Evolutionary conservation across 1,139 yeast species (phyloP).

Genomic region (Saccharomyces hybrid): DNA sequence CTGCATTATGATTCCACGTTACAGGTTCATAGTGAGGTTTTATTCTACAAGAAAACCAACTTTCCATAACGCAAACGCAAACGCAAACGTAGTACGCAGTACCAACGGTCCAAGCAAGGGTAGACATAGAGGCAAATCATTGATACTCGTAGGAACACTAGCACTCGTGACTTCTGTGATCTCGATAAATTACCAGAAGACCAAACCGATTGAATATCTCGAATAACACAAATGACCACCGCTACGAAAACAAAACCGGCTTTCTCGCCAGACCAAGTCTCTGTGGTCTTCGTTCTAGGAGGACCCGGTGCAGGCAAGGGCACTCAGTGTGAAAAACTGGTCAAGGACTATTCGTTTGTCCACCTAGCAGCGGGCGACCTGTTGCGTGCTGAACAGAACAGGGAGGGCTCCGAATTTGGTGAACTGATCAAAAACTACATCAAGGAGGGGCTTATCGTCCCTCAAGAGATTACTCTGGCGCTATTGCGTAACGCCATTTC

Average conservation of each 20-base stretch:
- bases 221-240: slow-evolving; percentile 28
- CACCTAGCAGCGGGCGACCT: slow-evolving; percentile 95
- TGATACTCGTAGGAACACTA: slow-evolving; percentile 29
- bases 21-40: neutral
- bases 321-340: slow-evolving; percentile 86
- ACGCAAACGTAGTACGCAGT: neutral
- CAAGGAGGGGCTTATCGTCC: slow-evolving; percentile 85
- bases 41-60: neutral
- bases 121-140: slow-evolving; percentile 23
- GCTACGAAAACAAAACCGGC: slow-evolving; percentile 28
- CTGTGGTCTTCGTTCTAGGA: slow-evolving; percentile 83
- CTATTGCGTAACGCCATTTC: slow-evolving; percentile 72
- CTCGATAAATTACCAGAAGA: slow-evolving; percentile 40
- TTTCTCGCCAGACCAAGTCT: slow-evolving; percentile 54
- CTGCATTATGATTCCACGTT: neutral
- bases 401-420: slow-evolving; percentile 79
- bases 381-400: slow-evolving; percentile 80
- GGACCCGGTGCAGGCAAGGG: slow-evolving; percentile 93
- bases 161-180: slow-evolving; percentile 43
- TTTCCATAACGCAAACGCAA: neutral
- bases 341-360: slow-evolving; percentile 69
- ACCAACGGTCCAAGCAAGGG: neutral
- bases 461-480: slow-evolving; percentile 90
- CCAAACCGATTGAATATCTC: slow-evolving; percentile 41
- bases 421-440: slow-evolving; percentile 76